These are phyloP conservation scores for Malus fusca DNA, from an alignment of 306 rosid species.

Conservation along the genomic window DNA sequence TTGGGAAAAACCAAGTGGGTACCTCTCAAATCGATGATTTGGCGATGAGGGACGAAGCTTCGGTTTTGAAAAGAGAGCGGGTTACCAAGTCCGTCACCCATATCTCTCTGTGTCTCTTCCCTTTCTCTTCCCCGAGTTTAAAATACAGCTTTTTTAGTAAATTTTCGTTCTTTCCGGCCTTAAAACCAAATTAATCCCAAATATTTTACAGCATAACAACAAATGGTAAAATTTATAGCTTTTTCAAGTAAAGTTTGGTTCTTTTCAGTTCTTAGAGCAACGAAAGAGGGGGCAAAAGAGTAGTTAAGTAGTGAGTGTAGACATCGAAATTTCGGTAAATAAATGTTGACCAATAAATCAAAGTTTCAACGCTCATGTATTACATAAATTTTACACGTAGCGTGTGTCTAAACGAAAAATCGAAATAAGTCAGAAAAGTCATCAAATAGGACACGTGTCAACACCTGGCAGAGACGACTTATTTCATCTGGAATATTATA, in stretches of 20 bases:
- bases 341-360: no score
- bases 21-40: constrained; percentile 60
- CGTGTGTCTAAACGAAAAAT: no score
- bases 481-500: no score
- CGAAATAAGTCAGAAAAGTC: no score
- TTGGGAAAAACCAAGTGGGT: not conserved
- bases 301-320: not conserved
- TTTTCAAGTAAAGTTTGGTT: not conserved
- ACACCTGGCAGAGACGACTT: no score
- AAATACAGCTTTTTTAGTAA: not conserved
- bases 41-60: constrained; percentile 61
- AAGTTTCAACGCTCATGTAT: no score
- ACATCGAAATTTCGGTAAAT: no score
- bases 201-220: not conserved
- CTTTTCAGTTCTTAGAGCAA: not conserved
- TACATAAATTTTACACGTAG: no score
- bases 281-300: not conserved
- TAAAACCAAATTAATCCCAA: constrained; percentile 6
- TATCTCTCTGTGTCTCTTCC: no score
- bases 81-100: constrained; percentile 10
- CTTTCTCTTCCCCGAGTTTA: not conserved
- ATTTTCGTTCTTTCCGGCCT: not conserved
- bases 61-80: constrained; percentile 43
- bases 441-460: no score
- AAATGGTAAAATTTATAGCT: not conserved